A percentile compares a stretch with the other conserved stretches of the same genome.
phyloP scores from a whole-genome alignment of 202 grass and related monocot genomes.

The Saccharum hybrid region DNA sequence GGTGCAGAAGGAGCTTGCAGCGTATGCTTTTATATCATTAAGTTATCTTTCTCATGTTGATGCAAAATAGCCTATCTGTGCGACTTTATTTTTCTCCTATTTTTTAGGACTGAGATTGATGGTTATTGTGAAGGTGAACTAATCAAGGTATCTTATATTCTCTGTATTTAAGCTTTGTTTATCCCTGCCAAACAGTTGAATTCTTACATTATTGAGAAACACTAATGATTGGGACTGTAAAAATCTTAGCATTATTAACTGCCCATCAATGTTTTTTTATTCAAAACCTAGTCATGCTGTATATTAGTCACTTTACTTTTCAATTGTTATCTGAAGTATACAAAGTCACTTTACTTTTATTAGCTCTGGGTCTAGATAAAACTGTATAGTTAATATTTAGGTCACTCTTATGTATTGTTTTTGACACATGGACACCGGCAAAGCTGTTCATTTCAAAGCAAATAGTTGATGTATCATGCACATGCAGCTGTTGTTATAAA shows the following conservation, averaged over 20 bases:
- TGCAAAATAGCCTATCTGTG: constrained; percentile 16
- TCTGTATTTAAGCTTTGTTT: constrained; percentile 25
- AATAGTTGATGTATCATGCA: constrained; percentile 4
- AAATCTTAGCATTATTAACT: neutral
- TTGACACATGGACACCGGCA: neutral
- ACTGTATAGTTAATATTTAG: constrained; percentile 25
- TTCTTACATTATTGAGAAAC: constrained; percentile 32
- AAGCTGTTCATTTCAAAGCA: neutral
- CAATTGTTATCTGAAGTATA: constrained; percentile 2
- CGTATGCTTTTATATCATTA: constrained; percentile 61
- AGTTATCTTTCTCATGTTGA: constrained; percentile 40
- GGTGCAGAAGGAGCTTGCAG: constrained; percentile 98
- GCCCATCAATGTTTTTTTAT: neutral
- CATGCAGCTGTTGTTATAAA: neutral
- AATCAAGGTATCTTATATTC: constrained; percentile 76
- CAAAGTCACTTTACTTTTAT: constrained; percentile 16
- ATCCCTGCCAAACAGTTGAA: constrained; percentile 19
- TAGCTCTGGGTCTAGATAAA: constrained; percentile 29
- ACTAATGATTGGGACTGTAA: neutral
- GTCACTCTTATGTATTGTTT: constrained; percentile 2
- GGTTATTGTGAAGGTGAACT: constrained; percentile 99
- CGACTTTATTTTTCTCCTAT: constrained; percentile 40
- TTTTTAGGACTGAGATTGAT: constrained; percentile 88
- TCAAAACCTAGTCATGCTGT: neutral
- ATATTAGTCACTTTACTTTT: neutral